These are phyloP conservation scores for Kurtzmaniella quercitrusa DNA, from an alignment of 1,139 yeast species.

Conservation along the genomic window DNA sequence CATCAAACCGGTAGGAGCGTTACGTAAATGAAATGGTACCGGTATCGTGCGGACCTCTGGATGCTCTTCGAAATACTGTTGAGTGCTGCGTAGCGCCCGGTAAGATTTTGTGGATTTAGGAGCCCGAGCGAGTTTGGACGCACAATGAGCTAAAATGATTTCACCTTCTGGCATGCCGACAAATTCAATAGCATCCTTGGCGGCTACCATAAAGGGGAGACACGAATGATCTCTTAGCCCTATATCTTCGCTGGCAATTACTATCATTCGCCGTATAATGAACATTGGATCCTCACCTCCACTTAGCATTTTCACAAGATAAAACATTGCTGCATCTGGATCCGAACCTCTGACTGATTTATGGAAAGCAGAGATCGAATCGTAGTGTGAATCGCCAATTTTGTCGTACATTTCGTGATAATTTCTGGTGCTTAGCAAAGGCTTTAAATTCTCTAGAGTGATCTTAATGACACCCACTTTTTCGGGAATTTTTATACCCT, in stretches of 20 bases:
- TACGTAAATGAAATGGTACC: slow-evolving; percentile 78
- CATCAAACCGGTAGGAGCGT: slow-evolving; percentile 93
- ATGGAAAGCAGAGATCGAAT: slow-evolving; percentile 90
- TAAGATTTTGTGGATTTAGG: slow-evolving; percentile 83
- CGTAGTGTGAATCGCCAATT: slow-evolving; percentile 90
- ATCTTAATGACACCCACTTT: slow-evolving; percentile 29
- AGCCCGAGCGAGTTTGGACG: slow-evolving; percentile 81
- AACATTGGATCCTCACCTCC: slow-evolving; percentile 95
- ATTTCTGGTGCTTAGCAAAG: slow-evolving; percentile 32
- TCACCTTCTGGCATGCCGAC: slow-evolving; percentile 98
- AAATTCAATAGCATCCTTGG: slow-evolving; percentile 83
- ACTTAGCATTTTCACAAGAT: slow-evolving; percentile 78
- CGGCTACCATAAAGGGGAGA: slow-evolving; percentile 80
- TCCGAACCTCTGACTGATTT: slow-evolving; percentile 85
- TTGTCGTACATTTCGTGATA: slow-evolving; percentile 73
- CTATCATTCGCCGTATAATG: slow-evolving; percentile 86
- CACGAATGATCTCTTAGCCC: slow-evolving; percentile 81
- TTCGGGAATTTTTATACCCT: slow-evolving; percentile 14
- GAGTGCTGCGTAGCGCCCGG: slow-evolving; percentile 69
- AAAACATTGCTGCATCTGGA: slow-evolving; percentile 85
- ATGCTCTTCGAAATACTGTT: slow-evolving; percentile 50
- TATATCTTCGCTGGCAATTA: slow-evolving; percentile 89
- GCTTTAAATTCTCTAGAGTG: slow-evolving; percentile 33
- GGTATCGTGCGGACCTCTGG: slow-evolving; percentile 63
- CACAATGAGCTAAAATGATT: slow-evolving; percentile 84